Evolutionary conservation across 1,284 basidiomycete species (phyloP).

Genomic region (Pseudozyma tsukubaensis): DNA sequence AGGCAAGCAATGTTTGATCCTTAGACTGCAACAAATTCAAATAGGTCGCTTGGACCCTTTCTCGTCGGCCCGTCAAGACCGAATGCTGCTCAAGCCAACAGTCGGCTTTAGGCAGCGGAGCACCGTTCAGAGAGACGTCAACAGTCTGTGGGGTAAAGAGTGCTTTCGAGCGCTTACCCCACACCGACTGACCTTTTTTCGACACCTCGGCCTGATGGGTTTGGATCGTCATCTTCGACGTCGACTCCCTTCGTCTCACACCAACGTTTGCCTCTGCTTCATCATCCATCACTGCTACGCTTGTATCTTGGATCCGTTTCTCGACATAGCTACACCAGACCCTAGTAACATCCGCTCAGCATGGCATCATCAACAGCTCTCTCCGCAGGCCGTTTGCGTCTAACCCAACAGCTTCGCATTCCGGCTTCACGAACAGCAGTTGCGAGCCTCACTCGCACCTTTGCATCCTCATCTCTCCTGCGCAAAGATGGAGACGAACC

Average conservation of each 20-base stretch:
- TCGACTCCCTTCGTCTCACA: background rate
- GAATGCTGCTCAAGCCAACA: background rate
- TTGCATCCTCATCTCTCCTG: slow-evolving; percentile 15
- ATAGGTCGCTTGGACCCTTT: slow-evolving; percentile 1
- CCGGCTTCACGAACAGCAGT: background rate
- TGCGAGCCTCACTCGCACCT: slow-evolving; percentile 4
- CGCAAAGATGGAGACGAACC: slow-evolving; percentile 43
- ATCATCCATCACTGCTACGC: too few species aligned
- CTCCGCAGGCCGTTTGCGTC: slow-evolving; percentile 13
- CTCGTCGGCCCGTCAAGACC: slow-evolving; percentile 9
- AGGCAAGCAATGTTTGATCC: slow-evolving; percentile 5
- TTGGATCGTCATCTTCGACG: background rate
- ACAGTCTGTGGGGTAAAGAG: background rate
- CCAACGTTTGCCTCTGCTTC: background rate
- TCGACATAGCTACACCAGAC: background rate
- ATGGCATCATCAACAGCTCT: slow-evolving; percentile 17
- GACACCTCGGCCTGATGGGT: background rate
- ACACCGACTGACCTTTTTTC: background rate
- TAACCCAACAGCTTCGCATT: slow-evolving; percentile 6
- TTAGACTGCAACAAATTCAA: background rate
- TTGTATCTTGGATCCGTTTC: background rate
- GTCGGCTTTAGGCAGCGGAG: slow-evolving; percentile 15
- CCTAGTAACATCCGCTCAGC: background rate
- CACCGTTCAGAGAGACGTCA: slow-evolving; percentile 2
- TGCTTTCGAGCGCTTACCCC: slow-evolving; percentile 1